Base-by-base conservation (phyloP, 768 basidiomycete genomes). In the Lentinula guzmanii region DNA sequence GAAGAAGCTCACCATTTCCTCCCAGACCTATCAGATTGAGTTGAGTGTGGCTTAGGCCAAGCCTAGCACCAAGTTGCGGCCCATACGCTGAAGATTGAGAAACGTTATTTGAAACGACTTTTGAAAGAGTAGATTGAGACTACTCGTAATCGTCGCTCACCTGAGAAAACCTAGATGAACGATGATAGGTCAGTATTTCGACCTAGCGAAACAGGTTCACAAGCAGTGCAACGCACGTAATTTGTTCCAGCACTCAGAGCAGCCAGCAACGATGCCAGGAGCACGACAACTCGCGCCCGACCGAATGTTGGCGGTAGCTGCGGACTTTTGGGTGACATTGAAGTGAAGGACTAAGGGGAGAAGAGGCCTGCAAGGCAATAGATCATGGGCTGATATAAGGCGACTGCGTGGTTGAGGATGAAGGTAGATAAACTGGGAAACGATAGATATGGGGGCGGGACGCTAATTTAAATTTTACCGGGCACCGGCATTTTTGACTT, bases 21-120 rank as follows among this genome's bases (percentile, higher is more conserved):
- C 78, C 80, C 9, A 82, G 70, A 21, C 83, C 86, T 4, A 89
- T 77, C 31, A 86, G 65, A 65, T 89, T 88, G 42, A 85, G 74
- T 60, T 83, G 78, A 0, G 87, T 89, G 50, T 87, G 82, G 2
- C 79, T 77, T 34, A 88, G 72, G 43, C 74, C 70, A 9, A 89
- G 76, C 37, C 81, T 77, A 34, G 79, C 69, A 4, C 84, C 83
- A 5, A 89, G 77, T 67, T 89, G 87, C 4, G 87, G 87, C 2
- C 84, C 82, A 66, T 89, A 89, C n/a, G 85, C 87, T 79, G 18
- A 18, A 28, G 37, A 5, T 55, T 33, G 16, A 52, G 18, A 9
- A 37, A 5, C 6, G n/a, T 34, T 58, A 52, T 28, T 33, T 10
- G 2, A n/a, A 6, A 15, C 4, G 1, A 24, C 37, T 24, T 10